Base-by-base conservation (phyloP, 2,329 filamentous ascomycete genomes). In the Pseudodiploospora longispora region DNA sequence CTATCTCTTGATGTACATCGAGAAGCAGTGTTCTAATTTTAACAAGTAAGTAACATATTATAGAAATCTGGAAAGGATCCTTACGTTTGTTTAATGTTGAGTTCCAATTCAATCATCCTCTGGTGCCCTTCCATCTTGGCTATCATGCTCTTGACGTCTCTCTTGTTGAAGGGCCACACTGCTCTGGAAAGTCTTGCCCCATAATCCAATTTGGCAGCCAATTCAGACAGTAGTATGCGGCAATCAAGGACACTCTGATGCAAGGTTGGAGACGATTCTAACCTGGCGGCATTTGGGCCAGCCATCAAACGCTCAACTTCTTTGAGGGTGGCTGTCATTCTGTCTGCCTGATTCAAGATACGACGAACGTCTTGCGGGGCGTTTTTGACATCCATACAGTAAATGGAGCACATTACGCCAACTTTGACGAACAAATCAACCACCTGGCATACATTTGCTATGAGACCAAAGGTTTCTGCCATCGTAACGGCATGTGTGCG, bases 1-100 rank as follows among this genome's bases (percentile, higher is more conserved):
- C 48, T 4, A 52, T 36, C 28, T 54, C 52, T 49, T 56, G 49
- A 27, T 56, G 49, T 6, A 54, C 36, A 29, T 43, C 40, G 6
- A 47, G 19, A 27, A 47, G 42, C 5, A 47, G 27, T 5, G 37
- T 9, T 12, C 32, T 34, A 12, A 2, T 34, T 9, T 34, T 9
- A 9, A 3, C 32, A 34, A 19, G 19, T 34, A 12, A 34, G 32
- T 34, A 34, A 9, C 8, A 34, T 3, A 12, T 34, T 3, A 12
- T 43, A 3, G 19, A 10, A 32, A 27, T 6, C 10, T 8, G 34
- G 6, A 30, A 7, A 7, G 34, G 9, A 10, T 1, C 1, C 32
- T 9, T 38, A 47, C 46, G 46, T 47, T 32, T 47, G 46, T 3
- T 47, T 42, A 28, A 45, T 39, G 6, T 10, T 44, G 30, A 47